Evolutionary conservation across 495 filamentous ascomycete genomes (phyloP), one percentile per base, ranked within the genome.

Genomic region (Ramalina peruviana): DNA sequence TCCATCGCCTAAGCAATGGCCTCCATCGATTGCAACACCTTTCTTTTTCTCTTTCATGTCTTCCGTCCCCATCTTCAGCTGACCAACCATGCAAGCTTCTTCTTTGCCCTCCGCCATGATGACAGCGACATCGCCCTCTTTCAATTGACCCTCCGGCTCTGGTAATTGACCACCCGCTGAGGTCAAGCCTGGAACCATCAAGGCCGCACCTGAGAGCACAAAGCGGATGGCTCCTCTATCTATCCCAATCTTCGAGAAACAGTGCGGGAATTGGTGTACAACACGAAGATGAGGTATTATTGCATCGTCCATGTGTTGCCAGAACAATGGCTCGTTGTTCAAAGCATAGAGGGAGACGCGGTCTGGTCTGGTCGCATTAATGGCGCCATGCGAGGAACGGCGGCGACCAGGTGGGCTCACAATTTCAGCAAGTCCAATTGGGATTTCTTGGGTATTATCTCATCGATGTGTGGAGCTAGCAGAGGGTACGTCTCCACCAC

Each of bases 181-280:
- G 7, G 92, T 98, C 52, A 97, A 62, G 0, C 92, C 92, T 0
- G 92, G 92, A 12, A 85, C 88, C 92, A 98, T 98, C 40, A 98
- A 79, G 48, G 89, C 83, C 0, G 92, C 92, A 20, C 92, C 92
- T 3, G 79, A 81, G 1, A 98, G 75, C 26, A 98, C 90, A 67
- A 98, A 98, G 51, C 93, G 86, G 65, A 97, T 96, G 0, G 93
- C 92, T 46, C 92, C 92, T 44, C 92, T 81, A 65, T 97, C 90
- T 60, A 94, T 88, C 30, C 72, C 70, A 50, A 76, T 65, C n/a
- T 64, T 71, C 6, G 69, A 65, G 36, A 75, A 56, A 36, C 67
- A 70, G 45, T 63, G 54, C 1, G 73, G 72, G 54, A 68, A 73
- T 46, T 75, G 68, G 66, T 90, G 86, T 25, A 90, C 73, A 50